phyloP scores from a whole-genome alignment of 306 rosid genomes.

The Medicago truncatula region MtrunA17r5.0-ANR NC_053048.1:13816001-13816500 shows the following conservation, averaged over 20 bases:
- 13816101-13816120: slow-evolving; percentile 56
- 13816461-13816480: too few species aligned
- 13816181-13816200: slow-evolving; percentile 34
- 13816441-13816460: too few species aligned
- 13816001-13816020: slow-evolving; percentile 78
- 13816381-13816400: too few species aligned
- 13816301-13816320: too few species aligned
- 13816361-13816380: too few species aligned
- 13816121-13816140: slow-evolving; percentile 75
- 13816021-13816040: slow-evolving; percentile 88
- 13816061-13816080: slow-evolving; percentile 80
- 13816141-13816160: slow-evolving; percentile 94
- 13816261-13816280: too few species aligned
- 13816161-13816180: slow-evolving; percentile 75
- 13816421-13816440: too few species aligned
- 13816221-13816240: background rate
- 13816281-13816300: too few species aligned
- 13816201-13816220: background rate
- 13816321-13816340: too few species aligned
- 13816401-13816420: too few species aligned
- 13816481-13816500: too few species aligned
- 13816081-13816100: slow-evolving; percentile 85
- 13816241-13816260: background rate
- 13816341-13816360: too few species aligned
- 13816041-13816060: slow-evolving; percentile 85